Base-by-base conservation (phyloP, 2,329 filamentous ascomycete species). In the Exserohilum rostratum region DNA sequence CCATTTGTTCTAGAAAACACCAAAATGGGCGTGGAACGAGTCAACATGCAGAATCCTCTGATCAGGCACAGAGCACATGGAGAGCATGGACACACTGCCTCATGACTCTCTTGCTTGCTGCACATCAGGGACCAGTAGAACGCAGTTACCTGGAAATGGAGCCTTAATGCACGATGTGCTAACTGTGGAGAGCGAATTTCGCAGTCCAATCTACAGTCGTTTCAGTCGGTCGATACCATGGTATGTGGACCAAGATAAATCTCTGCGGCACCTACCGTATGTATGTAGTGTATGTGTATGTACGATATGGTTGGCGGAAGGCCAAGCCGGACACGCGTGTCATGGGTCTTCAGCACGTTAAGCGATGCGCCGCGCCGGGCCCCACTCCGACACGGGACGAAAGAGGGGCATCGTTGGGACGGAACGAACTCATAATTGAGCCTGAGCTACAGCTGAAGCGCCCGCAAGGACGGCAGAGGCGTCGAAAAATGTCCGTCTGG, bases 111-210 rank as follows among this genome's bases (percentile, higher is more conserved):
- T 12, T 25, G 39, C 15, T 22, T 42, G 37, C 38, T 54, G 45
- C 49, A 53, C 44, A 53, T 49, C 53, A 53, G 49, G 53, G 43
- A 52, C 43, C 13, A 15, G 38, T 39, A 38, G 44, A 37, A 15
- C 15, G 10, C 5, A 31, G 43, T 20, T 53, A 33, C 34, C n/a
- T n/a, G n/a, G 33, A 7, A 7, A 7, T 25, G n/a, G 39, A 30
- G 33, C 38, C 44, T n/a, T n/a, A n/a, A 34, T 25, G 33, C 38
- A 30, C 39, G 29, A 30, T 20, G 22, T 25, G 22, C 22, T 7
- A 4, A 25, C 22, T 4, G 22, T 7, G 22, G 22, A 25, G 22
- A 35, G 17, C 3, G n/a, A 35, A 35, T 5, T 25, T 25, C 7
- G 22, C 7, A 25, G 7, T 25, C 4, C 22, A 25, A 25, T 18